Evolutionary conservation across 2,329 filamentous ascomycete genomes (phyloP).

Genomic region (Stemphylium lycopersici): DNA sequence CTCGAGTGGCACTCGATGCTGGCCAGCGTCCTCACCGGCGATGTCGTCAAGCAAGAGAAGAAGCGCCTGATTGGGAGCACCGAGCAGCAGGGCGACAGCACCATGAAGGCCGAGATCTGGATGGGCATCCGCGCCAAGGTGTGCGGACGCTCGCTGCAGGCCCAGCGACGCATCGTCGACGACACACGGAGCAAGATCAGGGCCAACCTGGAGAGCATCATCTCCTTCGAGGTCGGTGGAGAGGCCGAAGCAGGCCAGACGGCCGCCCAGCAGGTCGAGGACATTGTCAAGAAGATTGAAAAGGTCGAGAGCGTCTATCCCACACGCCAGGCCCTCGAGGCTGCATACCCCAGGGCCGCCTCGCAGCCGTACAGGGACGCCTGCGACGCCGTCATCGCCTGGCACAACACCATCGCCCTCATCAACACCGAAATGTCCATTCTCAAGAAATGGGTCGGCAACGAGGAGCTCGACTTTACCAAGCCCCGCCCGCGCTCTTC

Average conservation of each 20-base stretch:
- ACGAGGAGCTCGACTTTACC: conserved; percentile 90
- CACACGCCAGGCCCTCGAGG: conserved; percentile 74
- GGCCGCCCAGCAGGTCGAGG: conserved; percentile 84
- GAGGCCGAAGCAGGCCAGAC: conserved; percentile 90
- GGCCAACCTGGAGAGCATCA: conserved; percentile 81
- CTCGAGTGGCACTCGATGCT: conserved; percentile 99
- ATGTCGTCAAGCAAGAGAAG: conserved; percentile 98
- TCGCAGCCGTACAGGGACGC: conserved; percentile 80
- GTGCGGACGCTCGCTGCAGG: conserved; percentile 80
- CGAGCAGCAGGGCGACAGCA: conserved; percentile 75
- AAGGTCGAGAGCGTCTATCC: conserved; percentile 86
- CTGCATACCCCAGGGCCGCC: conserved; percentile 75
- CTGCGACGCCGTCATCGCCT: conserved; percentile 87
- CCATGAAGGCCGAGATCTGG: conserved; percentile 77
- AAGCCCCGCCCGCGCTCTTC: conserved; percentile 73
- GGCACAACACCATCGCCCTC: conserved; percentile 95
- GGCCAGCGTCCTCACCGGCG: conserved; percentile 90
- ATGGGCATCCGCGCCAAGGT: conserved; percentile 82
- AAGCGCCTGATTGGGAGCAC: conserved; percentile 85
- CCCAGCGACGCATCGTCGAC: conserved; percentile 87
- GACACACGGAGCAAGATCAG: conserved; percentile 78
- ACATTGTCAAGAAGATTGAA: conserved; percentile 88
- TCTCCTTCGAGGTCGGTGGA: conserved; percentile 92
- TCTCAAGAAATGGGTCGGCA: conserved; percentile 94
- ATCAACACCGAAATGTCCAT: conserved; percentile 95